phyloP scores from a whole-genome alignment of 1,284 basidiomycete genomes.

The Lentinula novae-zelandiae region DNA sequence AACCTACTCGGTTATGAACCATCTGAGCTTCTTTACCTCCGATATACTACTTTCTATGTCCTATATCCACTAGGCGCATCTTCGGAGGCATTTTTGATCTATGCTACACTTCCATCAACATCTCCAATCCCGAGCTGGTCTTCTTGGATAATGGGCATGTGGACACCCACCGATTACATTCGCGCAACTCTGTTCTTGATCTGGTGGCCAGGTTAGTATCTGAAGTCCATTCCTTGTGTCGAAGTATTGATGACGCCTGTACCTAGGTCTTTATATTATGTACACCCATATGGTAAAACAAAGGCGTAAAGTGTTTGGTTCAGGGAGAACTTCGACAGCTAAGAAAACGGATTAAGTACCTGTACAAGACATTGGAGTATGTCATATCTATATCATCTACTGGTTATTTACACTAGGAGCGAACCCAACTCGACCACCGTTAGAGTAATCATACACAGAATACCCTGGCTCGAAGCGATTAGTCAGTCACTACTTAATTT shows the following conservation, averaged over 20 bases:
- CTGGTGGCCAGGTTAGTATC: slow-evolving; percentile 85
- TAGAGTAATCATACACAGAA: slow-evolving; percentile 55
- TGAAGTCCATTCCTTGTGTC: background rate
- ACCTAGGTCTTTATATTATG: slow-evolving; percentile 76
- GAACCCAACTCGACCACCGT: slow-evolving; percentile 54
- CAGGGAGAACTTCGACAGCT: slow-evolving; percentile 12
- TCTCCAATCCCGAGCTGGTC: slow-evolving; percentile 34
- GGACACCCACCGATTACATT: slow-evolving; percentile 52
- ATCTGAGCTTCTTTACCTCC: slow-evolving; percentile 52
- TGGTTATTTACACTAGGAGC: slow-evolving; percentile 53
- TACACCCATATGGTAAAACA: slow-evolving; percentile 90
- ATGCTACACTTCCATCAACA: slow-evolving; percentile 67
- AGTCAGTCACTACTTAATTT: background rate
- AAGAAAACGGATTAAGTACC: slow-evolving; percentile 18
- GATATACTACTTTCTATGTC: slow-evolving; percentile 92
- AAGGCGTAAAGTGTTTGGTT: slow-evolving; percentile 72
- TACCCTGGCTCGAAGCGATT: slow-evolving; percentile 40
- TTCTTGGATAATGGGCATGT: slow-evolving; percentile 33
- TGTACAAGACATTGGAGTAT: background rate
- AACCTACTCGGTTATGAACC: slow-evolving; percentile 56
- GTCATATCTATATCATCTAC: background rate
- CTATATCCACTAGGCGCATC: slow-evolving; percentile 91
- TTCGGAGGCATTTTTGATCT: slow-evolving; percentile 86
- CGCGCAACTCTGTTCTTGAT: slow-evolving; percentile 68
- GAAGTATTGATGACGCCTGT: background rate